Percentiles rank a stretch among this genome's conserved stretches.
Evolutionary conservation across 371 early-diverging fungal species (phyloP).

Genomic region (Rhizopus sp.): DNA sequence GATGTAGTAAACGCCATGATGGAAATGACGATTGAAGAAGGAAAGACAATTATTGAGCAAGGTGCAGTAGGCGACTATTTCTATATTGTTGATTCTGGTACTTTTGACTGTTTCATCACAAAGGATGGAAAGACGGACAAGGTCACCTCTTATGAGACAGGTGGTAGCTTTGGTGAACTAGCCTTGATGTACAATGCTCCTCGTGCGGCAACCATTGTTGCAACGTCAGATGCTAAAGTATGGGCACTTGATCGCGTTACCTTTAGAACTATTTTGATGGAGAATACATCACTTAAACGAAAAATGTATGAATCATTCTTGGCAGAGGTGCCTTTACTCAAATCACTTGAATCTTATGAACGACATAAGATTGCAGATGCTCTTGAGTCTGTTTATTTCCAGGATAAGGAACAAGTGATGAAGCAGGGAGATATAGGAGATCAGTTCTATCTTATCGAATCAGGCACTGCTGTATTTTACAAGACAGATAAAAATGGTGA

Average conservation of each 20-base stretch:
- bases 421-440: slow-evolving; percentile 71
- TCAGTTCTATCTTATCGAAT: slow-evolving; percentile 78
- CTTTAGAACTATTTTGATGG: slow-evolving; percentile 78
- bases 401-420: slow-evolving; percentile 68
- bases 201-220: slow-evolving; percentile 82
- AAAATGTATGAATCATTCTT: slow-evolving; percentile 78
- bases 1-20: slow-evolving; percentile 95
- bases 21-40: slow-evolving; percentile 62
- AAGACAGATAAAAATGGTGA: slow-evolving; percentile 63
- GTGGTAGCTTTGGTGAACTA: slow-evolving; percentile 85
- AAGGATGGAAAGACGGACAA: slow-evolving; percentile 52
- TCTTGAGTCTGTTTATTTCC: slow-evolving; percentile 68
- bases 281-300: slow-evolving; percentile 70
- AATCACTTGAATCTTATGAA: slow-evolving; percentile 70
- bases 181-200: slow-evolving; percentile 91
- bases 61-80: slow-evolving; percentile 96
- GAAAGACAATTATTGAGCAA: slow-evolving; percentile 86
- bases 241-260: slow-evolving; percentile 87
- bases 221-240: slow-evolving; percentile 64
- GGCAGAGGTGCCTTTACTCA: slow-evolving; percentile 69
- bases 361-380: slow-evolving; percentile 83
- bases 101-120: slow-evolving; percentile 85
- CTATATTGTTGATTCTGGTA: slow-evolving; percentile 93
- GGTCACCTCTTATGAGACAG: slow-evolving; percentile 57
- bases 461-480: slow-evolving; percentile 70